Evolutionary conservation across 2,329 filamentous ascomycete species (phyloP), one percentile per base, ranked within the genome.

Genomic region (Colletotrichum sp.): DNA sequence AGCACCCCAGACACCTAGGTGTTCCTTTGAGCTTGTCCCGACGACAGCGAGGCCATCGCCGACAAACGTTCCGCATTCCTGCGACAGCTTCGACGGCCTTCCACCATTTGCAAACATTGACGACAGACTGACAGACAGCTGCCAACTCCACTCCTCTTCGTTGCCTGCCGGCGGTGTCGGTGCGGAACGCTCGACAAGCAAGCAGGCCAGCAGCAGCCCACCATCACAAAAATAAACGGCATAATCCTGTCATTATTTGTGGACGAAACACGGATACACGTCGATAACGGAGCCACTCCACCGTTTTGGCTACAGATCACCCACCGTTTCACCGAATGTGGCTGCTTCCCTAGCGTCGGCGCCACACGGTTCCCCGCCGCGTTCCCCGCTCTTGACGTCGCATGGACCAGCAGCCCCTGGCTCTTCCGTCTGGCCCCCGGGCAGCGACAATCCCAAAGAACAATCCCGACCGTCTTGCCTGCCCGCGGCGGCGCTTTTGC

Each of bases 301-400:
- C 70, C 73, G 73, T 76, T 76, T 73, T 55, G 12, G 12, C 39
- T n/a, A 24, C 26, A 68, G 64, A 73, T 76, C 73, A 68, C 15
- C 70, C 39, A 28, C 73, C 70, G 73, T 76, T 73, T 73, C 57
- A 39, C 34, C 63, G 21, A 49, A 73, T 65, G 70, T 68, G 69
- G 73, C 64, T 72, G n/a, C 52, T 15, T 49, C 21, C 34, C 44
- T 68, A 52, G 73, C 73, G 73, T 64, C 57, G 26, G 73, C 63
- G 73, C 73, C 70, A 67, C 71, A 65, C 59, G n/a, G 32, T 34
- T 73, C 55, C 70, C 70, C 64, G 52, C 70, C 24, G n/a, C 10
- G 12, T 26, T n/a, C 52, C 49, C 73, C 73, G 64, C 73, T 49
- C 69, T 39, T 68, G 72, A 72, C 63, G 63, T 68, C 34, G 73